Percentiles rank a stretch among this genome's conserved stretches.
These are phyloP conservation scores for Neofusicoccum laricinum DNA, from an alignment of 2,329 filamentous ascomycete genomes.

Conservation along the genomic window DNA sequence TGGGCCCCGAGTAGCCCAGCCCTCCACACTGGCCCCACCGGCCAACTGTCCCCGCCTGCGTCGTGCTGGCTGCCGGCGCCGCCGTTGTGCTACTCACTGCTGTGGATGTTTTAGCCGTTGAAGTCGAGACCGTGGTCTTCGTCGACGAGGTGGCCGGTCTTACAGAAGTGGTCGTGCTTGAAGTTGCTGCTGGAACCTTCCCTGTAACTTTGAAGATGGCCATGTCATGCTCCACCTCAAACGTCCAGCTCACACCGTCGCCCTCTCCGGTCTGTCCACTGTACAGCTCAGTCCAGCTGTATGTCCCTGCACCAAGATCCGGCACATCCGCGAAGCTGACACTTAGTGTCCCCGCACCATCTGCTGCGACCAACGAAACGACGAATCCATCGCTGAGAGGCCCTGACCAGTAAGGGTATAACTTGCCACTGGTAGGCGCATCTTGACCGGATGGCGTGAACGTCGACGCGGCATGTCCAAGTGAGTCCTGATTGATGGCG, in stretches of 20 bases:
- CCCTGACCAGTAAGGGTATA: slow-evolving; percentile 23
- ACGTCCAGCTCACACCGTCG: slow-evolving; percentile 16
- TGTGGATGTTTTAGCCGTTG: not conserved
- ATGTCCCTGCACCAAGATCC: slow-evolving; percentile 20
- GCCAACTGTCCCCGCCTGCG: slow-evolving; percentile 1
- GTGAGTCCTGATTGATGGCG: slow-evolving; percentile 38
- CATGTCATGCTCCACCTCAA: slow-evolving; percentile 20
- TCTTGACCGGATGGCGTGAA: slow-evolving; percentile 20
- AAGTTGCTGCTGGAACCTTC: not conserved
- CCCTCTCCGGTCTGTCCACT: slow-evolving; percentile 19
- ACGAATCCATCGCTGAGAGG: slow-evolving; percentile 21
- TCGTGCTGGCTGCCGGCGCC: not conserved
- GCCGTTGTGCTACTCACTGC: not conserved
- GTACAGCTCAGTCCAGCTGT: slow-evolving; percentile 21
- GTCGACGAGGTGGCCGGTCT: not conserved
- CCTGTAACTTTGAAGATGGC: slow-evolving; percentile 19
- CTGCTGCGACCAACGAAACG: slow-evolving; percentile 18
- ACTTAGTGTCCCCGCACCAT: slow-evolving; percentile 19
- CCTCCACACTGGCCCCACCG: slow-evolving; percentile 6
- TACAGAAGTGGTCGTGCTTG: not conserved
- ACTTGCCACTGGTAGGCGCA: slow-evolving; percentile 17
- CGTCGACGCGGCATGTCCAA: slow-evolving; percentile 20
- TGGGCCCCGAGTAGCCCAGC: not conserved
- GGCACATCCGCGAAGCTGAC: slow-evolving; percentile 22
- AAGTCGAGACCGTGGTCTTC: not conserved